Evolutionary conservation across 2,329 filamentous ascomycete genomes (phyloP).

Genomic region (Dactylellina parvicollis): DNA sequence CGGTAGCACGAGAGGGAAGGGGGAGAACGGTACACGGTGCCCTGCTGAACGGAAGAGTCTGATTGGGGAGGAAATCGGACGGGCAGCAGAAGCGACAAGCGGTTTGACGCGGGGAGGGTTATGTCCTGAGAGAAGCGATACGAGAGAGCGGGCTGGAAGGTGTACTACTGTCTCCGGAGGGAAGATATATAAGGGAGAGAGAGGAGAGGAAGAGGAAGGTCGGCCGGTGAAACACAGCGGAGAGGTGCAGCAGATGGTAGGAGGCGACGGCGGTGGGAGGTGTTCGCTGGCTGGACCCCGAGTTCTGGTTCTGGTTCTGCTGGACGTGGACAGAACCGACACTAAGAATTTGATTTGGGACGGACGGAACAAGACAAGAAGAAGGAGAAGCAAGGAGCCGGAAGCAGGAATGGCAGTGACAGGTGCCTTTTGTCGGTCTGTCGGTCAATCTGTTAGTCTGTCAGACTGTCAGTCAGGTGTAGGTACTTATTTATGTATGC

Average conservation of each 20-base stretch:
- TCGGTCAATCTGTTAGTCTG: too few relatives aligned
- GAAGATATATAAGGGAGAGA: background rate
- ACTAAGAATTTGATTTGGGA: background rate
- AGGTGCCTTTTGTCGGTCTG: background rate
- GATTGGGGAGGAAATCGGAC: conserved; percentile 3
- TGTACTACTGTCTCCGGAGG: too few relatives aligned
- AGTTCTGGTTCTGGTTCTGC: background rate
- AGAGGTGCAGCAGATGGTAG: conserved; percentile 2
- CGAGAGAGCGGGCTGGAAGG: background rate
- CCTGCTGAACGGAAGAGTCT: background rate
- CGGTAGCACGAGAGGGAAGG: conserved; percentile 18
- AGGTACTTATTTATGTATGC: too few relatives aligned
- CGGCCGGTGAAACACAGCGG: conserved; percentile 22
- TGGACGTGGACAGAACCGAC: conserved; percentile 6
- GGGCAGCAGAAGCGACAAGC: conserved; percentile 11
- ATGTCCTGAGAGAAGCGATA: background rate
- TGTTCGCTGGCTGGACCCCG: conserved; percentile 13
- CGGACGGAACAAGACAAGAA: background rate
- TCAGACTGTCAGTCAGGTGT: too few relatives aligned
- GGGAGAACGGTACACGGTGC: background rate
- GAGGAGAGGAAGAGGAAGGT: conserved; percentile 36
- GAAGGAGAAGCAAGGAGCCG: conserved; percentile 7
- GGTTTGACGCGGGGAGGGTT: background rate
- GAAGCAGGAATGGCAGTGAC: background rate
- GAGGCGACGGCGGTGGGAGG: background rate